These are phyloP conservation scores for Candida ascalaphidarum DNA, from an alignment of 805 yeast species.

Conservation along the genomic window DNA sequence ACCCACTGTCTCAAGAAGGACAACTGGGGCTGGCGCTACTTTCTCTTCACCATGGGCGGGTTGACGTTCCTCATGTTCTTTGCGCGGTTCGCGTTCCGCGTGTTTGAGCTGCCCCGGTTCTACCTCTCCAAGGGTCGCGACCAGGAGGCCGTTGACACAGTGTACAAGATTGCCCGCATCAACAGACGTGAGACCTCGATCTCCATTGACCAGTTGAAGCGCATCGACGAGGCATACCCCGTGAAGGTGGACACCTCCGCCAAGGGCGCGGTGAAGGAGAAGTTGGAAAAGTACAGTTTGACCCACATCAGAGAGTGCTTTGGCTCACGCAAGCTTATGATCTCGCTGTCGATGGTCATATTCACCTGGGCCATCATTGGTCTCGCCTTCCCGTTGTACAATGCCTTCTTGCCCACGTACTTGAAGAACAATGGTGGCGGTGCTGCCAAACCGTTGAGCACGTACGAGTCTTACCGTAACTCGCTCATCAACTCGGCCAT, in stretches of 20 bases:
- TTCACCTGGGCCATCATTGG: conserved; percentile 45
- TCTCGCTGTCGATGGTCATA: conserved; percentile 33
- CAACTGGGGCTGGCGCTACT: conserved; percentile 59
- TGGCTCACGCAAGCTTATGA: conserved; percentile 33
- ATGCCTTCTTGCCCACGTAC: conserved; percentile 22
- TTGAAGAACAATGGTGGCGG: conserved; percentile 32
- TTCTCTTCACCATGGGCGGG: conserved; percentile 39
- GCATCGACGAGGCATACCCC: conserved; percentile 31
- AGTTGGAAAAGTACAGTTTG: conserved; percentile 13
- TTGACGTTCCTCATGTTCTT: conserved; percentile 32
- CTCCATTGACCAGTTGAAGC: conserved; percentile 38
- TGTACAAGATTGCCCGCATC: conserved; percentile 38
- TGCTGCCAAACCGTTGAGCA: conserved; percentile 16
- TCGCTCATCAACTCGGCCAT: conserved; percentile 8
- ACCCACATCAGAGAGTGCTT: conserved; percentile 40
- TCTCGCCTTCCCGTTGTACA: conserved; percentile 9
- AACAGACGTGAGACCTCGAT: conserved; percentile 32
- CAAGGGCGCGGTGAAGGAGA: conserved; percentile 6
- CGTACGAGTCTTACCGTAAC: conserved; percentile 16
- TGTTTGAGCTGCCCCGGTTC: conserved; percentile 51
- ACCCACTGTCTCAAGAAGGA: conserved; percentile 29
- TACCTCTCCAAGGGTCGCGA: conserved; percentile 45
- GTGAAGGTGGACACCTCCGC: conserved; percentile 8
- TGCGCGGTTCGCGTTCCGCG: conserved; percentile 25
- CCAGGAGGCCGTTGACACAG: conserved; percentile 35